A percentile compares a stretch with the other conserved stretches of the same genome.
These are phyloP conservation scores for Byssothecium circinans DNA, from an alignment of 2,329 filamentous ascomycete genomes.

Conservation along the genomic window DNA sequence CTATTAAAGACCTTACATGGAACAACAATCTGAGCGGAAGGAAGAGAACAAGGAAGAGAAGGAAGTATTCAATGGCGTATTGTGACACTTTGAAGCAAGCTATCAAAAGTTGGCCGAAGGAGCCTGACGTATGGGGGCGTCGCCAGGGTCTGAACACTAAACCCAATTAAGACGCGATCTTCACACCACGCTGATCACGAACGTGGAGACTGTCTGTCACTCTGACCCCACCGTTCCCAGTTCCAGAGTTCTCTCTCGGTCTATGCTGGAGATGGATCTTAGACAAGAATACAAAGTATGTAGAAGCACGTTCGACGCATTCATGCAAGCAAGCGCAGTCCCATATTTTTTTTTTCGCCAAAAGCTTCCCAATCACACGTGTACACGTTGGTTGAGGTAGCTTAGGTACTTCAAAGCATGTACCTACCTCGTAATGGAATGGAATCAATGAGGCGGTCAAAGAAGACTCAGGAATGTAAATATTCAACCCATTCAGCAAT, in stretches of 20 bases:
- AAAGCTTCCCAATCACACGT: conserved; percentile 4
- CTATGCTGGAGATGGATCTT: neutral
- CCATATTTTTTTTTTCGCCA: neutral
- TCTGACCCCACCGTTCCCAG: neutral
- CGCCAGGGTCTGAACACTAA: conserved; percentile 16
- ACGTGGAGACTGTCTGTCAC: neutral
- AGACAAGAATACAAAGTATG: neutral
- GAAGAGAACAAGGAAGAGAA: neutral
- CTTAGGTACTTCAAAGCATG: neutral
- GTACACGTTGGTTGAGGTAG: neutral
- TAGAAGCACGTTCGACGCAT: neutral
- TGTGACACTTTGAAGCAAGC: conserved; percentile 24
- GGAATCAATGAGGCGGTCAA: neutral
- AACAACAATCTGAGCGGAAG: neutral
- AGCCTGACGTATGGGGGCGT: conserved; percentile 41
- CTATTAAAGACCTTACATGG: neutral
- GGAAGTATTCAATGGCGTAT: neutral
- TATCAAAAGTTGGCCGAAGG: conserved; percentile 30
- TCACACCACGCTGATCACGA: conserved; percentile 12
- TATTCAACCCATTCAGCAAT: conserved; percentile 26
- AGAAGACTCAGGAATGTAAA: neutral
- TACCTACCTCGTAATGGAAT: neutral
- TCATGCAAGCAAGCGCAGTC: neutral
- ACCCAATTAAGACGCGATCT: conserved; percentile 16
- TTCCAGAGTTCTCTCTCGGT: neutral